phyloP scores from a whole-genome alignment of 2,329 filamentous ascomycete genomes.

The Ophiocordyceps australis region DNA sequence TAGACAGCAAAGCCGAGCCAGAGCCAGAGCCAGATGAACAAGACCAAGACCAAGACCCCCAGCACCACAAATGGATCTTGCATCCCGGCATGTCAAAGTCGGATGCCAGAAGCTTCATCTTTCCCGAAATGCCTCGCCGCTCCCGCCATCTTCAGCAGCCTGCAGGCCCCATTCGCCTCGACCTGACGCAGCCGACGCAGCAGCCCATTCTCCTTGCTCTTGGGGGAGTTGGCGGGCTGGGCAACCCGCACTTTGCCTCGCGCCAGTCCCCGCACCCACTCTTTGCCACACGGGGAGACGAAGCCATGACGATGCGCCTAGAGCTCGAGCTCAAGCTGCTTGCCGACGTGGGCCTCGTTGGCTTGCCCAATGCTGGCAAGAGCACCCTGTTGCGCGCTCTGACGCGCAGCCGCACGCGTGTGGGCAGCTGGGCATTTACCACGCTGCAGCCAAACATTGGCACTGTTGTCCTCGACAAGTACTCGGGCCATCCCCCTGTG shows the following conservation, averaged over 20 bases:
- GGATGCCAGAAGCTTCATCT: constrained; percentile 38
- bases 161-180: constrained; percentile 50
- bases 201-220: constrained; percentile 72
- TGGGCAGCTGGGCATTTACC: constrained; percentile 94
- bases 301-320: constrained; percentile 58
- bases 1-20: too few species aligned
- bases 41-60: constrained; percentile 22
- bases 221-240: constrained; percentile 75
- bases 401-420: constrained; percentile 72
- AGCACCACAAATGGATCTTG: constrained; percentile 63
- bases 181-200: constrained; percentile 60
- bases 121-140: constrained; percentile 32
- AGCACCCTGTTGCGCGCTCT: constrained; percentile 78
- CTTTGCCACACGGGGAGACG: constrained; percentile 76
- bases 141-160: constrained; percentile 48
- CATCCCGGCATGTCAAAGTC: constrained; percentile 61
- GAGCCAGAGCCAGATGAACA: constrained; percentile 15
- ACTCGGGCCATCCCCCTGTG: constrained; percentile 52
- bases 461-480: constrained; percentile 80
- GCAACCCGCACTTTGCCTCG: constrained; percentile 84
- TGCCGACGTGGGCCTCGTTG: constrained; percentile 86
- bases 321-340: constrained; percentile 88
- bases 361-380: constrained; percentile 90
- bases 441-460: constrained; percentile 91
- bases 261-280: constrained; percentile 59